Evolutionary conservation across 768 basidiomycete species (phyloP).

Genomic region (Termitomyces bulborhizus): DNA sequence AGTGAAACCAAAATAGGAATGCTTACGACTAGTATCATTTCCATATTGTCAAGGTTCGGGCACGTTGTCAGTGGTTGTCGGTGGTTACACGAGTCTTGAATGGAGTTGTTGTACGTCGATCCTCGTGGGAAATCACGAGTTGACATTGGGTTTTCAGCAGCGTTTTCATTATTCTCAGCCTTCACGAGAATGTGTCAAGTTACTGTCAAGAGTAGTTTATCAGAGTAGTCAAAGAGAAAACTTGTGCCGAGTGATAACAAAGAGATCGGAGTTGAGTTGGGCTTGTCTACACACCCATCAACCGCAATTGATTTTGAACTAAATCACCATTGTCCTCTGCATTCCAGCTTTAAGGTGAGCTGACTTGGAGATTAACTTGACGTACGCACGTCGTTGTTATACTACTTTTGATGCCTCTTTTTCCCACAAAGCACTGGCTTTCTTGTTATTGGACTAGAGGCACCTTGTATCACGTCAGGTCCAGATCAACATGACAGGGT

Average conservation of each 20-base stretch:
- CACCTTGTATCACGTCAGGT: constrained; percentile 5
- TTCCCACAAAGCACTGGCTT: background rate
- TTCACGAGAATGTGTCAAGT: background rate
- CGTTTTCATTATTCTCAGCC: too few relatives aligned
- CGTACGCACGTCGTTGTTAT: background rate
- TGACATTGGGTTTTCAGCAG: too few relatives aligned
- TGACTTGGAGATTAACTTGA: background rate
- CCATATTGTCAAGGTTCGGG: background rate
- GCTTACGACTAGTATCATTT: too few relatives aligned
- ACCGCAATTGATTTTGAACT: background rate
- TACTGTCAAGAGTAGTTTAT: background rate
- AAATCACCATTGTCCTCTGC: too few relatives aligned
- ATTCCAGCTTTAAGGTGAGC: background rate
- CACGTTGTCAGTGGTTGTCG: background rate
- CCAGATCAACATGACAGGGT: constrained; percentile 12
- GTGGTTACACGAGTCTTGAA: background rate
- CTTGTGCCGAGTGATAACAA: too few relatives aligned
- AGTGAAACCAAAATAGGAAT: background rate
- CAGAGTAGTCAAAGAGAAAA: too few relatives aligned
- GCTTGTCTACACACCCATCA: background rate
- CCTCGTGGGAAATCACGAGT: background rate
- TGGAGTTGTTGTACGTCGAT: background rate
- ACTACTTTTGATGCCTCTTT: background rate
- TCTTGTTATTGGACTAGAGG: background rate
- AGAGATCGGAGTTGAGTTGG: background rate